Base-by-base conservation (phyloP, 164 flowering plant species). In the Magnolia kwangsiensis region DNA sequence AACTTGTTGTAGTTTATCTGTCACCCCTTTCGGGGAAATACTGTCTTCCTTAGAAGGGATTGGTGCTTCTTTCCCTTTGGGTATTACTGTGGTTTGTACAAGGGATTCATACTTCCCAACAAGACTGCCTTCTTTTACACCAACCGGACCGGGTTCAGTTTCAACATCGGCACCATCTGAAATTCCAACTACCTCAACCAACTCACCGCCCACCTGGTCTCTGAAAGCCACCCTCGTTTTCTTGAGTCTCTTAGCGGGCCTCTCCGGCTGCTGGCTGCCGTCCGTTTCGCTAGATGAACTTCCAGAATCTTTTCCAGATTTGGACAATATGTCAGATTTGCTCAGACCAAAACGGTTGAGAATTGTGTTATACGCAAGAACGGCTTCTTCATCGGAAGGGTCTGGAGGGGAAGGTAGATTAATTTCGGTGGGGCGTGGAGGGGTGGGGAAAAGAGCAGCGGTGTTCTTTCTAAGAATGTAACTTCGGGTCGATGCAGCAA, bases 91-190 rank as follows among this genome's bases (percentile, higher is more conserved):
- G 69, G 81, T 79, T 77, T 92, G 97, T 21, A 96, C 97, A 78
- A 94, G 94, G 29, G 98, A 91, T 77, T 93, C 98, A 69, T 94
- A 96, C 83, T 96, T 96, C 21, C 99, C 99, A 64, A 93, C 99
- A 73, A 96, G 98, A 82, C 98, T 93, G 63, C 77, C 99, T 87
- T 95, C 99, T 83, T 91, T 93, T 51, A 94, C 91, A 59, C 99
- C 99, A 24, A 94, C 23, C 1, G 98, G 99, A 79, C 99, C 98
- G 67, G 98, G 98, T 76, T 94, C 98, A 45, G 98, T 96, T 69
- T 86, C 97, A 31, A 96, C 97, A 81, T 94, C 99, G 10, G 83
- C 96, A 63, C 98, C 98, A 85, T 96, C 98, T 29, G 98, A 96
- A 79, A 89, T 11, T 31, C 99, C 99, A 55, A 94, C 99, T 50